phyloP scores from a whole-genome alignment of 441 rosid genomes.

The Erodium texanum region DNA sequence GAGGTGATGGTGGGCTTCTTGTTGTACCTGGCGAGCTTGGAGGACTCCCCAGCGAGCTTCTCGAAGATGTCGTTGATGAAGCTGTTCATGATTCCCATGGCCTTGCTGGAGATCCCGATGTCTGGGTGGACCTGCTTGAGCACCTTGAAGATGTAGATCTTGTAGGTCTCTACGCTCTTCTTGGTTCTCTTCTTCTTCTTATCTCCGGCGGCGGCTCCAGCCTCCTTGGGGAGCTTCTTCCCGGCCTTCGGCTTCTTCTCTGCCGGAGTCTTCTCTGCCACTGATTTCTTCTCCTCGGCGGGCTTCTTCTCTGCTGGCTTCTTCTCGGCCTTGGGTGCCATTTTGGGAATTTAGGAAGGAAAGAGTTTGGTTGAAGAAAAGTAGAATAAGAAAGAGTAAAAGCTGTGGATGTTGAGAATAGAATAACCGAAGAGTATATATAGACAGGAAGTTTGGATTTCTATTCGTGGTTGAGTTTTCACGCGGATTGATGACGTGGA shows the following conservation, averaged over 20 bases:
- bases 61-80: conserved; percentile 51
- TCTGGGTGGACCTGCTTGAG: too few relatives aligned
- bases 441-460: background rate
- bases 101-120: conserved; percentile 41
- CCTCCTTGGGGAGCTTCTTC: conserved; percentile 29
- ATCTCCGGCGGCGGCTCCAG: conserved; percentile 21
- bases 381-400: too few relatives aligned
- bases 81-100: conserved; percentile 50
- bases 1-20: conserved; percentile 47
- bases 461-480: conserved; percentile 11
- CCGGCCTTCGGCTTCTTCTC: conserved; percentile 32
- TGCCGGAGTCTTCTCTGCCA: conserved; percentile 27
- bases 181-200: conserved; percentile 31
- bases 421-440: conserved; percentile 4
- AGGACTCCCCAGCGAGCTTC: conserved; percentile 45
- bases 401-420: background rate
- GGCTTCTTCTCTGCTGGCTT: conserved; percentile 32
- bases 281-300: conserved; percentile 25
- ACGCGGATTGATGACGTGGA: conserved; percentile 17
- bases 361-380: too few relatives aligned
- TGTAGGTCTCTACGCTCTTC: conserved; percentile 24
- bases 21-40: conserved; percentile 39
- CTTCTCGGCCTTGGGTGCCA: conserved; percentile 37
- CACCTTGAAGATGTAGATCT: background rate
- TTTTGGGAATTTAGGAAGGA: background rate